Percentiles rank a stretch among this genome's conserved stretches.
phyloP scores from a whole-genome alignment of 2,329 filamentous ascomycete genomes.

The Hypoxylon sp. region DNA sequence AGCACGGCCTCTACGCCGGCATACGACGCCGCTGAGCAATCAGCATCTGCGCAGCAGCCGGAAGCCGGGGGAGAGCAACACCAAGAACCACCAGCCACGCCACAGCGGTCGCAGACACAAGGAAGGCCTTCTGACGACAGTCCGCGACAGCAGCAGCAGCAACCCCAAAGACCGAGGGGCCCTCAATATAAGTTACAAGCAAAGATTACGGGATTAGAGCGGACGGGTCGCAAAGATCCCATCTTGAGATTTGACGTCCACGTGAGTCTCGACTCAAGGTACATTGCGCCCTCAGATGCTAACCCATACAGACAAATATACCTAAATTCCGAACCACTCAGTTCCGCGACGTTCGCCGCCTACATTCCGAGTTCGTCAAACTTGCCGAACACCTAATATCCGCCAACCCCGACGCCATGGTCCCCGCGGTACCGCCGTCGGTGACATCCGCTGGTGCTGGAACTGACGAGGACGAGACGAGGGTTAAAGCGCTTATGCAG shows the following conservation, averaged over 20 bases:
- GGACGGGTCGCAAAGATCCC: slow-evolving; percentile 94
- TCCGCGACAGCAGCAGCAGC: slow-evolving; percentile 55
- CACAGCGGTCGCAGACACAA: slow-evolving; percentile 48
- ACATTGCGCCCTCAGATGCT: slow-evolving; percentile 45
- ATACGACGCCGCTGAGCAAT: slow-evolving; percentile 56
- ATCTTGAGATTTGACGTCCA: slow-evolving; percentile 97
- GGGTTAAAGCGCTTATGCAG: slow-evolving; percentile 91
- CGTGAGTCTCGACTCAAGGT: slow-evolving; percentile 69
- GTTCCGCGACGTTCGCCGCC: slow-evolving; percentile 95
- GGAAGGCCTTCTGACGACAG: slow-evolving; percentile 42
- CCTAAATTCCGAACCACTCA: slow-evolving; percentile 97
- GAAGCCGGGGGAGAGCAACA: slow-evolving; percentile 48
- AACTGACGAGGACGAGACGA: slow-evolving; percentile 93
- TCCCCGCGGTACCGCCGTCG: slow-evolving; percentile 95
- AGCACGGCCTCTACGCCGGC: slow-evolving; percentile 62
- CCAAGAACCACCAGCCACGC: slow-evolving; percentile 39
- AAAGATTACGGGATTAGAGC: slow-evolving; percentile 93
- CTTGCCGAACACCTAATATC: slow-evolving; percentile 97
- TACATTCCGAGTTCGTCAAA: slow-evolving; percentile 96
- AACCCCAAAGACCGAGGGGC: slow-evolving; percentile 71
- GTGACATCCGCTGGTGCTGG: slow-evolving; percentile 93
- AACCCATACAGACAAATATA: slow-evolving; percentile 85
- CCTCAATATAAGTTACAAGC: slow-evolving; percentile 89
- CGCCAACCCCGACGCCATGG: slow-evolving; percentile 95
- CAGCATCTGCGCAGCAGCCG: slow-evolving; percentile 52